Conservation (phyloP, 177 flowering plant genomes). For the Viscum album region DNA sequence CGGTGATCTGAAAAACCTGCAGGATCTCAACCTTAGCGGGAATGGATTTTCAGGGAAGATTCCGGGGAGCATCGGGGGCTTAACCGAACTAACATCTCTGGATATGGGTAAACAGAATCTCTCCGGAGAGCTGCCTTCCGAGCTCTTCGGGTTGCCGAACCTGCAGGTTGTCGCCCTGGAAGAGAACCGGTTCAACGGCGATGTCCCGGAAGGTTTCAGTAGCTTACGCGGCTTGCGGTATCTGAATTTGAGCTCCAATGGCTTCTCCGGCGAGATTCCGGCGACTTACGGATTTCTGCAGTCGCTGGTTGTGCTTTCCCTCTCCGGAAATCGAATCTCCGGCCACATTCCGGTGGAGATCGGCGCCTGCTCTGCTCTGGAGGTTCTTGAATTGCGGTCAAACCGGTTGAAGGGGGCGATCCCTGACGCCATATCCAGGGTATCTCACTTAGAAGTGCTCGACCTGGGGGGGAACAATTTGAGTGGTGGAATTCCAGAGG, state of each 20-base stretch:
- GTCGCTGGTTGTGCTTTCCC: constrained; percentile 38
- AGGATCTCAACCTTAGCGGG: constrained; percentile 46
- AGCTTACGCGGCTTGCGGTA: constrained; percentile 40
- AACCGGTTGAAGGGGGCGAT: constrained; percentile 39
- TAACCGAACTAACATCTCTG: constrained; percentile 33
- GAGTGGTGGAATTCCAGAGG: constrained; percentile 36
- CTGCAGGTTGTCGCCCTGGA: constrained; percentile 46
- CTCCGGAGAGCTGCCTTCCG: constrained; percentile 52
- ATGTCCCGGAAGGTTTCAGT: constrained; percentile 71
- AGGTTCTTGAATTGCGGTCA: constrained; percentile 46
- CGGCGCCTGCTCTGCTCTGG: constrained; percentile 52
- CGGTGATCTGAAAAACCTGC: constrained; percentile 35
- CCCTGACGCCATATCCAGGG: constrained; percentile 30
- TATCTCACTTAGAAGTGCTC: constrained; percentile 39
- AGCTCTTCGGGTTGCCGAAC: constrained; percentile 62
- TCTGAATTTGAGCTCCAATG: constrained; percentile 49
- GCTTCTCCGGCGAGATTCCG: constrained; percentile 48
- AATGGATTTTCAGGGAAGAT: constrained; percentile 45
- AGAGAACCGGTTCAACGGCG: constrained; percentile 49
- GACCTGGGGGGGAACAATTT: constrained; percentile 44
- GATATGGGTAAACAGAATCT: constrained; percentile 60
- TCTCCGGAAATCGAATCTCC: constrained; percentile 46
- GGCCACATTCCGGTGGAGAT: constrained; percentile 52
- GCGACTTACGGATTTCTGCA: constrained; percentile 48
- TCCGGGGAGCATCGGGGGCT: constrained; percentile 41